Conservation (phyloP, 257 asterid species). For the Nicotiana paniculata region DNA sequence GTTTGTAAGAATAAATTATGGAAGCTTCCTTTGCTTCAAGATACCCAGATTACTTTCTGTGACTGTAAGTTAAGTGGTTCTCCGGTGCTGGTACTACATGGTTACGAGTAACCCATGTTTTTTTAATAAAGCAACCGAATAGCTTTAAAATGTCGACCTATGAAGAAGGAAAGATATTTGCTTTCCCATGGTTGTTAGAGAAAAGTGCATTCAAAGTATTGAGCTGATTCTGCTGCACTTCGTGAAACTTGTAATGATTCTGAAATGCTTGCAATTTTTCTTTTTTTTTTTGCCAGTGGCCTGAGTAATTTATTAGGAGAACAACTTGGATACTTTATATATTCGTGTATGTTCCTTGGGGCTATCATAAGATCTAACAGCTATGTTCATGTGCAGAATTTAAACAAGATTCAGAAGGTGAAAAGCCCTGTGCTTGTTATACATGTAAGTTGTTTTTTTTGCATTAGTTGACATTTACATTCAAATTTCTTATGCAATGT, state of each 20-base stretch:
- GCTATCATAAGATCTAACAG: constrained; percentile 1
- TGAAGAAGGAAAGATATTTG: not conserved
- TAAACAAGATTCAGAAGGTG: constrained; percentile 86
- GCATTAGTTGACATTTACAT: not conserved
- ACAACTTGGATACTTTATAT: not conserved
- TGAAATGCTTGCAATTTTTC: not conserved
- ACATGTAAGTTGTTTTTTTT: constrained; percentile 63
- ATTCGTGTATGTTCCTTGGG: not conserved
- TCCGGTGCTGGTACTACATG: not conserved
- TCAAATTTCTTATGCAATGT: not conserved
- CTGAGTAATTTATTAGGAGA: not conserved
- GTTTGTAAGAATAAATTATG: not conserved
- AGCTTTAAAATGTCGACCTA: not conserved
- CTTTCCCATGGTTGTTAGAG: not conserved
- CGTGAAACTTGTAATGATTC: not conserved
- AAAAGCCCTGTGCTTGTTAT: constrained; percentile 90
- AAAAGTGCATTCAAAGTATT: not conserved
- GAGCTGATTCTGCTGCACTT: not conserved
- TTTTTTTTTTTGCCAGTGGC: not conserved
- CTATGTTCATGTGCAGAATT: constrained; percentile 61
- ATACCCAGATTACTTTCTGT: not conserved
- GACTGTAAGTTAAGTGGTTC: not conserved
- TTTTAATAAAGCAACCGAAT: not conserved
- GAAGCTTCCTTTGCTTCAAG: not conserved
- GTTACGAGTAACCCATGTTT: not conserved